phyloP scores from a whole-genome alignment of 2,329 filamentous ascomycete species.

The Claviceps africana region DNA sequence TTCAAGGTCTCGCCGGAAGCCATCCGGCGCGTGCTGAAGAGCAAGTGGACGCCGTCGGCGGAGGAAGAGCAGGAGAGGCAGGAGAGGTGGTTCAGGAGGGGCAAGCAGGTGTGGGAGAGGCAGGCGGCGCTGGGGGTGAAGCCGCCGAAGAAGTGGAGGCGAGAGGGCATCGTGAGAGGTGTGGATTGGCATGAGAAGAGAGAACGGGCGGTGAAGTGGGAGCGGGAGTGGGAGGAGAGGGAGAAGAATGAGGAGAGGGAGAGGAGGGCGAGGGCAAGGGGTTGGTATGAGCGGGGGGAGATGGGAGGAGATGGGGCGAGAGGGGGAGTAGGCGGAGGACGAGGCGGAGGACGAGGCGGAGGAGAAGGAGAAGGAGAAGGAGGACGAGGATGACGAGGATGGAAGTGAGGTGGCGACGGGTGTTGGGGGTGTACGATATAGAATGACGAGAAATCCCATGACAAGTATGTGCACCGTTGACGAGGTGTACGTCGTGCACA shows the following conservation, averaged over 20 bases:
- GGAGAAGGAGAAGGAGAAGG: neutral
- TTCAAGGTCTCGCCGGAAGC: conserved; percentile 83
- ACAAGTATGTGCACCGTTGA: neutral
- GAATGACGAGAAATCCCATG: neutral
- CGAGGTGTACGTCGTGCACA: neutral
- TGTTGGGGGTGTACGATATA: conserved; percentile 1
- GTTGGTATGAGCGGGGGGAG: neutral
- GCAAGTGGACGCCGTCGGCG: conserved; percentile 54
- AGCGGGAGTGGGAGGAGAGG: conserved; percentile 18
- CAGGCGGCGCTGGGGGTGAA: conserved; percentile 48
- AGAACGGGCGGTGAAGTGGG: conserved; percentile 13
- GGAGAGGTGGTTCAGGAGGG: conserved; percentile 46
- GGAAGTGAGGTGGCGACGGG: neutral
- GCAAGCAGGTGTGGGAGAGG: conserved; percentile 43
- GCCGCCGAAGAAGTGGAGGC: conserved; percentile 46
- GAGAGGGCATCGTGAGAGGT: conserved; percentile 35
- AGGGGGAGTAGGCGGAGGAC: neutral
- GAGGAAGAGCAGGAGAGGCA: conserved; percentile 45
- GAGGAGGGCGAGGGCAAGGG: conserved; percentile 7
- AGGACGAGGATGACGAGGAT: neutral
- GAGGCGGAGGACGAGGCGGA: neutral
- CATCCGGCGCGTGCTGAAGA: conserved; percentile 72
- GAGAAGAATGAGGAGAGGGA: conserved; percentile 16
- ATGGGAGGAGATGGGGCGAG: neutral
- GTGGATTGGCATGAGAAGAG: conserved; percentile 26